Percentiles rank a stretch among this genome's conserved stretches.
These are phyloP conservation scores for Pezicula rhizophila DNA, from an alignment of 2,329 filamentous ascomycete genomes.

Conservation along the genomic window DNA sequence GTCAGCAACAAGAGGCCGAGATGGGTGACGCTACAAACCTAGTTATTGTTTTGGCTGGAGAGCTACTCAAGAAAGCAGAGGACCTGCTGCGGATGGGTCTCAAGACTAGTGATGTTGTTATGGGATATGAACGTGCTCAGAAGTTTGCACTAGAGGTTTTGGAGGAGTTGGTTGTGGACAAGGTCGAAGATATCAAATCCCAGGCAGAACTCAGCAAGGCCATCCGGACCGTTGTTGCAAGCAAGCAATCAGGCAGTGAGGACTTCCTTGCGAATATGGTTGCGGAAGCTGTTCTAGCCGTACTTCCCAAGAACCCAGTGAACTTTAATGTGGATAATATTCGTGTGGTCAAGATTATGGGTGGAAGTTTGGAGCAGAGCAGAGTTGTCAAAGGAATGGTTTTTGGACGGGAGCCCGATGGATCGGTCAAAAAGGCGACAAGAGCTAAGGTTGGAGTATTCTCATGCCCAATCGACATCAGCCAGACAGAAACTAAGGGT, in stretches of 20 bases:
- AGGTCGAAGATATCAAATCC: slow-evolving; percentile 76
- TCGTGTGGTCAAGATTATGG: slow-evolving; percentile 99
- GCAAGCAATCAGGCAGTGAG: slow-evolving; percentile 94
- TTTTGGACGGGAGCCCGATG: slow-evolving; percentile 91
- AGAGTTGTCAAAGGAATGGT: slow-evolving; percentile 97
- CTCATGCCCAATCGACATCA: slow-evolving; percentile 91
- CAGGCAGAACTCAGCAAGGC: slow-evolving; percentile 88
- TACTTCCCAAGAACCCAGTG: slow-evolving; percentile 88
- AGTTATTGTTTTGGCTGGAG: slow-evolving; percentile 91
- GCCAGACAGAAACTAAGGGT: slow-evolving; percentile 97
- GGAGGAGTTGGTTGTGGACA: slow-evolving; percentile 86
- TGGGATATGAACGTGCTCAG: slow-evolving; percentile 92
- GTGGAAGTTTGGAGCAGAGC: slow-evolving; percentile 89
- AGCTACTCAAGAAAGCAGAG: slow-evolving; percentile 94
- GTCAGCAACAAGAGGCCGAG: slow-evolving; percentile 97
- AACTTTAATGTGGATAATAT: slow-evolving; percentile 99
- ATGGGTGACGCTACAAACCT: slow-evolving; percentile 98
- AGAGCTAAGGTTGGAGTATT: slow-evolving; percentile 97
- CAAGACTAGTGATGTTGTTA: slow-evolving; percentile 96
- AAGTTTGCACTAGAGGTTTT: slow-evolving; percentile 78
- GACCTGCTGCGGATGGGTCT: slow-evolving; percentile 93
- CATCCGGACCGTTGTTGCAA: slow-evolving; percentile 87
- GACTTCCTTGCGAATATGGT: slow-evolving; percentile 82
- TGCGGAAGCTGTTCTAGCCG: slow-evolving; percentile 75
- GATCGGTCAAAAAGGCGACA: slow-evolving; percentile 79